A percentile compares a stretch with the other conserved stretches of the same genome.
phyloP scores from a whole-genome alignment of 495 filamentous ascomycete species.

The Trypethelium eluteriae region DNA sequence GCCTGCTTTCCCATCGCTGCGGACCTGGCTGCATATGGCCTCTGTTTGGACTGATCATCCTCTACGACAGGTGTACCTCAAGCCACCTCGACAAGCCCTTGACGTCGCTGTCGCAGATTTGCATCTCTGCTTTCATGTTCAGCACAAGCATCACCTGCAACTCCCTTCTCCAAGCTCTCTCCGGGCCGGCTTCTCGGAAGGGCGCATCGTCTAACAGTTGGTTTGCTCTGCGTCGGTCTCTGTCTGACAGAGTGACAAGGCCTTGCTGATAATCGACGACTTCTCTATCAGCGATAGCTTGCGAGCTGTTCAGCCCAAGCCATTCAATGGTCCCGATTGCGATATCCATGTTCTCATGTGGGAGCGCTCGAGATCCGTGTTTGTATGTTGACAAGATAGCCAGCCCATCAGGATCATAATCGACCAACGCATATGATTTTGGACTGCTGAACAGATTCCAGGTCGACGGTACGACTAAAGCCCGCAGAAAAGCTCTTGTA shows the following conservation, averaged over 20 bases:
- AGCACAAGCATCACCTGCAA: conserved; percentile 82
- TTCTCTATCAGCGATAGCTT: conserved; percentile 14
- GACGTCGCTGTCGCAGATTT: conserved; percentile 60
- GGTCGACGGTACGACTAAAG: conserved; percentile 32
- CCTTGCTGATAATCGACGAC: conserved; percentile 29
- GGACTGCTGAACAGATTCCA: conserved; percentile 30
- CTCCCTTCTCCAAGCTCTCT: conserved; percentile 54
- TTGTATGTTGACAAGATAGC: conserved; percentile 82
- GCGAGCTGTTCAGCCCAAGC: conserved; percentile 57
- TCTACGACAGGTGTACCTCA: conserved; percentile 36
- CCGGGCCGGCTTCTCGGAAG: conserved; percentile 42
- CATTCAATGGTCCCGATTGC: conserved; percentile 55
- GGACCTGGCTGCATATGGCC: not conserved
- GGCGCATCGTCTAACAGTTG: conserved; percentile 54
- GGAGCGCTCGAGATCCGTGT: conserved; percentile 64
- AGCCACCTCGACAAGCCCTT: conserved; percentile 59
- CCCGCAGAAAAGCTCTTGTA: conserved; percentile 62
- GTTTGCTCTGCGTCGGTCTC: conserved; percentile 61
- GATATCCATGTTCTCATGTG: conserved; percentile 58
- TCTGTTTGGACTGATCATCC: not conserved
- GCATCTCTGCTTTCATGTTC: conserved; percentile 83
- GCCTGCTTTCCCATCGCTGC: not conserved
- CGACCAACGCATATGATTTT: conserved; percentile 62
- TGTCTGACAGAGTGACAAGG: conserved; percentile 48
- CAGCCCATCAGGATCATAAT: conserved; percentile 83